phyloP scores from a whole-genome alignment of 768 basidiomycete species.

The Amanita exitialis region DNA sequence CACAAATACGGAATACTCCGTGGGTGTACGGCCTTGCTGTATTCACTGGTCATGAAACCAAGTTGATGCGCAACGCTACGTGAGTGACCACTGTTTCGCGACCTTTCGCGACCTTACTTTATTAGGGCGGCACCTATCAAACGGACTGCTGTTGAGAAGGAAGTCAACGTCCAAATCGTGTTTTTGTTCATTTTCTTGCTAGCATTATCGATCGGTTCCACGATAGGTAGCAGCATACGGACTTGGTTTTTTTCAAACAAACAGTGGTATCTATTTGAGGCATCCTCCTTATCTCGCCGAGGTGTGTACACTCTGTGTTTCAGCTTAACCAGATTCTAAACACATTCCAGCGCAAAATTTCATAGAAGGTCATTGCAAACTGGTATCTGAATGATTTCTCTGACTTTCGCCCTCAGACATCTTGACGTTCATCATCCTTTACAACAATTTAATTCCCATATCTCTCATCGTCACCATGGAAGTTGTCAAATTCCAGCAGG shows the following conservation, averaged over 20 bases:
- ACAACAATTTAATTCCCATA: conserved; percentile 98
- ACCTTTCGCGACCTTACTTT: neutral
- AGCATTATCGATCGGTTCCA: conserved; percentile 81
- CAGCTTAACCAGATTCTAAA: neutral
- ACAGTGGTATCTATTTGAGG: conserved; percentile 86
- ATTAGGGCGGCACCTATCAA: conserved; percentile 86
- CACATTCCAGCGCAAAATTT: conserved; percentile 53
- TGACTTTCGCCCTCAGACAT: conserved; percentile 51
- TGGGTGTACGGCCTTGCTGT: conserved; percentile 95
- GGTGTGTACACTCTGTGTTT: conserved; percentile 29
- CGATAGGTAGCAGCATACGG: conserved; percentile 86
- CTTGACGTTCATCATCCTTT: conserved; percentile 95
- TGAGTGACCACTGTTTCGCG: conserved; percentile 28
- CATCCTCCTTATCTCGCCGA: conserved; percentile 47
- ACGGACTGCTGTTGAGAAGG: conserved; percentile 88
- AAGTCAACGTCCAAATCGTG: conserved; percentile 94
- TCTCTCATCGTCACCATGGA: conserved; percentile 99
- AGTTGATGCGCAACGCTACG: conserved; percentile 98
- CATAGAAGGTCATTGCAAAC: conserved; percentile 56
- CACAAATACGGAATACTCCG: conserved; percentile 90
- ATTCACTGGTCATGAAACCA: conserved; percentile 97
- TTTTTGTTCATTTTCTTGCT: conserved; percentile 88
- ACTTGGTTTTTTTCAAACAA: conserved; percentile 80
- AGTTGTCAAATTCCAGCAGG: conserved; percentile 97
- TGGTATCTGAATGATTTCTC: conserved; percentile 4